phyloP scores from a whole-genome alignment of 192 early-diverging fungal species.

The Gryganskiella cystojenkinii region DNA sequence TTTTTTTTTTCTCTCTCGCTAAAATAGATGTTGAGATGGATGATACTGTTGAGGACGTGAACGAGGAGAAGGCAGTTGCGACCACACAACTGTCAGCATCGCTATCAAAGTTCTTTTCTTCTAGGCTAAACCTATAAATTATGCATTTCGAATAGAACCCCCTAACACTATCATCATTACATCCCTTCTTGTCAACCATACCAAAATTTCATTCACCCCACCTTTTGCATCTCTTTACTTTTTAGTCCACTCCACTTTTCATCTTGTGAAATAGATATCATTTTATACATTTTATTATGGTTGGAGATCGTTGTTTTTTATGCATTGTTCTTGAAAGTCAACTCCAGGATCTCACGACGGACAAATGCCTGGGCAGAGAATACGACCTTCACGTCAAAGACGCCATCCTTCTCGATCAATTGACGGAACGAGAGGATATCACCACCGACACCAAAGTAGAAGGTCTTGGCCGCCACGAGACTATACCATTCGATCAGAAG shows the following conservation, averaged over 20 bases:
- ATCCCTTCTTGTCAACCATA: too few relatives aligned
- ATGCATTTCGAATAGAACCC: not conserved
- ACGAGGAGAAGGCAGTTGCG: constrained; percentile 1
- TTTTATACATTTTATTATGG: too few relatives aligned
- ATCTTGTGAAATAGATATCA: not conserved
- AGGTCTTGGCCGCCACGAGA: constrained; percentile 90
- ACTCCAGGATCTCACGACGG: constrained; percentile 76
- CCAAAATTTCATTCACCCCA: too few relatives aligned
- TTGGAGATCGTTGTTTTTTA: not conserved
- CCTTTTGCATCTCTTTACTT: not conserved
- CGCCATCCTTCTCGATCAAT: constrained; percentile 64
- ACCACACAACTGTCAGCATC: constrained; percentile 26
- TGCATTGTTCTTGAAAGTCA: constrained; percentile 54
- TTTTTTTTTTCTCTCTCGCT: not conserved
- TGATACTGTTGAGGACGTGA: constrained; percentile 3
- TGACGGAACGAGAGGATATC: constrained; percentile 80
- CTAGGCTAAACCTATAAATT: constrained; percentile 37
- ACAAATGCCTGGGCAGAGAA: constrained; percentile 71
- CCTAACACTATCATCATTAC: not conserved
- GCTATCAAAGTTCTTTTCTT: constrained; percentile 33
- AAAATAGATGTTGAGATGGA: constrained; percentile 39
- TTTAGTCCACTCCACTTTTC: not conserved
- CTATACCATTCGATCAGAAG: constrained; percentile 30
- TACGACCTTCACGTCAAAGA: constrained; percentile 68
- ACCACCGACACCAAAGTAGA: constrained; percentile 96